Evolutionary conservation across 1,284 basidiomycete genomes (phyloP).

Genomic region (Puccinia hordei): DNA sequence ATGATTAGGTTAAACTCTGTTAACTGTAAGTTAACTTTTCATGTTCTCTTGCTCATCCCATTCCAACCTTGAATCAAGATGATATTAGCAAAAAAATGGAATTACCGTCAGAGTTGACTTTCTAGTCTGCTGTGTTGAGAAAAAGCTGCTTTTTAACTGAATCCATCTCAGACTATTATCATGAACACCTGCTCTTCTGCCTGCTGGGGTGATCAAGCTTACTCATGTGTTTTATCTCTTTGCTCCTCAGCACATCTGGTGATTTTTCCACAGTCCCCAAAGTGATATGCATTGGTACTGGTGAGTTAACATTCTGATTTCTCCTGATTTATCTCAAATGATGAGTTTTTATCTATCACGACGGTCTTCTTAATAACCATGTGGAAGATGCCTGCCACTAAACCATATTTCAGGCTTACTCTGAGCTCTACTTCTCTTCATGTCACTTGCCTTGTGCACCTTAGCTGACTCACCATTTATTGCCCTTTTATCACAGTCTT

Average conservation of each 20-base stretch:
- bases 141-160: conserved; percentile 7
- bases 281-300: background rate
- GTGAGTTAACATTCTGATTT: background rate
- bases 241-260: too few relatives aligned
- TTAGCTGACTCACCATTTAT: too few relatives aligned
- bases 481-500: too few relatives aligned
- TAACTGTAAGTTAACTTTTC: background rate
- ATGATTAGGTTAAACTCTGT: background rate
- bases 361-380: conserved; percentile 9
- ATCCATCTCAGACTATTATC: background rate
- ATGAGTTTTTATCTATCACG: conserved; percentile 12
- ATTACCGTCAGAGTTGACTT: conserved; percentile 1
- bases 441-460: too few relatives aligned
- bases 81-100: conserved; percentile 16
- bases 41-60: background rate
- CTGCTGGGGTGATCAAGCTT: too few relatives aligned
- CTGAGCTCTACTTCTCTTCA: background rate
- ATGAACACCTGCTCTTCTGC: too few relatives aligned
- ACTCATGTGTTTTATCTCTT: too few relatives aligned
- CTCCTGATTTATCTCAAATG: background rate
- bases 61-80: background rate
- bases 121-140: background rate
- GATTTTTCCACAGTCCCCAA: too few relatives aligned
- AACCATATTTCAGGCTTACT: conserved; percentile 19
- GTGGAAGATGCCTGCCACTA: conserved; percentile 23